Conservation (phyloP, 2,329 filamentous ascomycete species). For the Colletotrichum echinochloae region DNA sequence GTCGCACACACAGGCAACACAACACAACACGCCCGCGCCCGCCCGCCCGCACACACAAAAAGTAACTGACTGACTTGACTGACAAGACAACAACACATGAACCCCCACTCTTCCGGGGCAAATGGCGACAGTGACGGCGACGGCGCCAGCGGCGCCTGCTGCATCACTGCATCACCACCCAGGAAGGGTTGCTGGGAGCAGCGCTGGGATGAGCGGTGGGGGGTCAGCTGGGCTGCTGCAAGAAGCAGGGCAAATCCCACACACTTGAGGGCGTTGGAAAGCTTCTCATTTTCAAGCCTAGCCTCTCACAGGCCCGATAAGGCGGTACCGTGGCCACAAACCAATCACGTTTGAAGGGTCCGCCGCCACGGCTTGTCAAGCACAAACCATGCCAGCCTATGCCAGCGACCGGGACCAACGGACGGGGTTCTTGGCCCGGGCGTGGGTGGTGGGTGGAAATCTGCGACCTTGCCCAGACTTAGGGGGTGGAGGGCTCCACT, state of each 20-base stretch:
- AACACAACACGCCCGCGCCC: no score
- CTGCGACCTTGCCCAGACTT: conserved; percentile 21
- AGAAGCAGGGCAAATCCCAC: conserved; percentile 32
- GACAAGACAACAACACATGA: background rate
- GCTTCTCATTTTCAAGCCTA: no score
- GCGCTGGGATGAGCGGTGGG: background rate
- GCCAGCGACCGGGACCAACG: conserved; percentile 37
- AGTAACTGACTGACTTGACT: background rate
- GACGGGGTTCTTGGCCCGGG: conserved; percentile 26
- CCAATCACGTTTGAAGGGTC: conserved; percentile 36
- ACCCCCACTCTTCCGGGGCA: background rate
- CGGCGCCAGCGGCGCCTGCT: conserved; percentile 5
- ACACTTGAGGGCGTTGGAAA: conserved; percentile 6
- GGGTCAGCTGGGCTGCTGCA: conserved; percentile 14
- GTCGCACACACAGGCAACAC: conserved; percentile 5
- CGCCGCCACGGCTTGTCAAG: conserved; percentile 37
- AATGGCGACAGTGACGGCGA: background rate
- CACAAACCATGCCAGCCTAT: conserved; percentile 35
- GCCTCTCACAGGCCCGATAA: conserved; percentile 32
- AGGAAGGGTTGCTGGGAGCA: conserved; percentile 6
- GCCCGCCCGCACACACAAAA: background rate
- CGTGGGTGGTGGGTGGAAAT: conserved; percentile 17
- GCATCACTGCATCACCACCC: conserved; percentile 15
- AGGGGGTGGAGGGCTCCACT: conserved; percentile 20
- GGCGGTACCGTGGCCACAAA: conserved; percentile 16